phyloP scores from a whole-genome alignment of 2,329 filamentous ascomycete species.

The Cryphonectria japonica region DNA sequence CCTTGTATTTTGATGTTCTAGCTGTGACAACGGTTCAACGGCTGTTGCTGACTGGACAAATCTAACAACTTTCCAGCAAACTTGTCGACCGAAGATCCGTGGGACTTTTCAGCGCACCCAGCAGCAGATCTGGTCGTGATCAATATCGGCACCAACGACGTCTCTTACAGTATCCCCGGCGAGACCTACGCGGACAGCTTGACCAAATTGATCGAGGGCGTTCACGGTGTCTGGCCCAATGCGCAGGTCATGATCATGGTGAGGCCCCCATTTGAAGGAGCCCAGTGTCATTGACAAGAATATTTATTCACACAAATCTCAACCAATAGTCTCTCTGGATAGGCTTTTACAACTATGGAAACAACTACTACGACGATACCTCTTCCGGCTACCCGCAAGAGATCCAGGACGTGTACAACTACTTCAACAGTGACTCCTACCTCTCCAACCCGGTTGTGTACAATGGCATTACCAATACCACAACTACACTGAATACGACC shows the following conservation, averaged over 20 bases:
- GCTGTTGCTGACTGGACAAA: not conserved
- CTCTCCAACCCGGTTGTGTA: conserved; percentile 45
- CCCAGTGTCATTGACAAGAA: conserved; percentile 26
- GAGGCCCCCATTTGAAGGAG: conserved; percentile 19
- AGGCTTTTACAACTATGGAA: conserved; percentile 54
- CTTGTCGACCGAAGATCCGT: conserved; percentile 46
- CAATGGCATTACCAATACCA: conserved; percentile 45
- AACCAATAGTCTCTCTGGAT: conserved; percentile 53
- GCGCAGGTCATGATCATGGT: conserved; percentile 51
- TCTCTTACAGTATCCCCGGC: conserved; percentile 42
- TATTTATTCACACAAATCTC: conserved; percentile 17
- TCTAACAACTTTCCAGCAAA: not conserved
- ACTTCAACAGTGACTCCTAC: conserved; percentile 54
- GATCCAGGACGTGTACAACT: conserved; percentile 53
- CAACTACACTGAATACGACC: conserved; percentile 36
- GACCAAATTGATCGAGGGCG: conserved; percentile 49
- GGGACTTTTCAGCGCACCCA: conserved; percentile 48
- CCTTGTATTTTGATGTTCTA: too few species aligned
- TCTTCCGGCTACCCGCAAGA: conserved; percentile 50
- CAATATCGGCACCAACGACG: conserved; percentile 53
- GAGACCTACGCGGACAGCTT: conserved; percentile 46
- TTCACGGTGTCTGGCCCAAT: conserved; percentile 51
- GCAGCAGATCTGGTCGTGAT: conserved; percentile 51
- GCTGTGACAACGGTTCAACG: too few species aligned
- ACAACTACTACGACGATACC: conserved; percentile 51